Evolutionary conservation across 2,329 filamentous ascomycete species (phyloP), one percentile per base, ranked within the genome.

Genomic region (Ophiosphaerella narmari): DNA sequence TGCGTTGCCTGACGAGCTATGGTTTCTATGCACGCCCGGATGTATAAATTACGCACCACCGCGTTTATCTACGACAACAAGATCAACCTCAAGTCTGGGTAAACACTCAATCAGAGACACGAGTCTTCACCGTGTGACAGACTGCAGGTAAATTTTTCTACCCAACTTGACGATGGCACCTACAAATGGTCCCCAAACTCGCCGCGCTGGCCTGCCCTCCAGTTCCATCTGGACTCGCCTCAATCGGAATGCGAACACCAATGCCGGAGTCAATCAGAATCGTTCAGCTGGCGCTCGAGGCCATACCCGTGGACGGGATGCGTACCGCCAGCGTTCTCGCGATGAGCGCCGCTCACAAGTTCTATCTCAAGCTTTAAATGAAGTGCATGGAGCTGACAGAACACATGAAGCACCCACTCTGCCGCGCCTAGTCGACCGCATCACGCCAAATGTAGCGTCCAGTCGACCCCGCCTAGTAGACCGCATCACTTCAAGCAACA

Each of bases 211-310:
- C 13, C 7, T 13, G 5, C 36, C 18, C 14, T 39, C 18, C 7
- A 9, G 16, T 23, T 16, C 16, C 12, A 11, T 11, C 18, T 7
- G 16, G 8, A 23, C 11, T 39, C 36, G 33, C 12, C 40, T 21
- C 5, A 31, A 12, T 11, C 48, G 36, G 23, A 45, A 43, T 16
- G 31, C 49, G 3, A 31, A 49, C 13, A 53, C 49, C 7, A 50
- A 46, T 4, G 49, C 52, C 8, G 49, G 52, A 12, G 12, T 55
- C 26, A 41, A 39, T 12, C n/a, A 24, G 4, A 39, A 29, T 9
- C 26, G 35, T 16, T 35, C 45, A 26, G 13, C 36, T 0, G 29
- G 18, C 18, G 13, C 11, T 42, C 24, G 36, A 31, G 31, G 9
- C 6, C 24, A 16, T 23, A 16, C 13, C 8, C 43, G 29, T 14